Percentiles rank a stretch among this genome's conserved stretches.
phyloP scores from a whole-genome alignment of 1,139 yeast species.

The Entelexis sorbosivorans region DNA sequence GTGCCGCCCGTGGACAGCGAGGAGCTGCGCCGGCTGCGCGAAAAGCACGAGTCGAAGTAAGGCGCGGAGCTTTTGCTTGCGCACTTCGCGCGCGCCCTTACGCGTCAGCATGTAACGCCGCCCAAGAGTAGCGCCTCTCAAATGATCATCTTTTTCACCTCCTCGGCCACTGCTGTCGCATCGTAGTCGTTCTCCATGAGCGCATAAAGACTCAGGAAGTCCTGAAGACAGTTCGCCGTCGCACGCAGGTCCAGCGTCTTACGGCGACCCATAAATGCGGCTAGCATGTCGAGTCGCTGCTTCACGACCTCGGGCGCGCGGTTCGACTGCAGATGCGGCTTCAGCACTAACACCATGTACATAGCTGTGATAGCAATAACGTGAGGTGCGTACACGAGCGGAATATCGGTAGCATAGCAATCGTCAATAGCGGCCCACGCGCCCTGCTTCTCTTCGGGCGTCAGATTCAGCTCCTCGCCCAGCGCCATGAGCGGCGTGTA shows the following conservation, averaged over 20 bases:
- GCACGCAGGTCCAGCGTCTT: slow-evolving; percentile 12
- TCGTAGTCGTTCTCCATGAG: slow-evolving; percentile 6
- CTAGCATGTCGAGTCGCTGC: slow-evolving; percentile 15
- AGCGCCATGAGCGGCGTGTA: slow-evolving; percentile 64
- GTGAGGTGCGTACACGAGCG: slow-evolving; percentile 77
- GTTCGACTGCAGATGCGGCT: slow-evolving; percentile 29
- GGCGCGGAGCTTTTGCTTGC: too few species aligned
- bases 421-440: slow-evolving; percentile 88
- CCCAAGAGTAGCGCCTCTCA: too few species aligned
- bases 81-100: too few species aligned
- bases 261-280: slow-evolving; percentile 13
- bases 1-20: slow-evolving; percentile 80
- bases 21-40: slow-evolving; percentile 58
- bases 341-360: slow-evolving; percentile 56
- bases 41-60: slow-evolving; percentile 39
- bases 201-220: slow-evolving; percentile 19
- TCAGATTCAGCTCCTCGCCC: slow-evolving; percentile 32
- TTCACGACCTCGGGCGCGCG: slow-evolving; percentile 17
- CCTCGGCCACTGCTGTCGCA: slow-evolving; percentile 10
- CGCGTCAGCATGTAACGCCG: too few species aligned
- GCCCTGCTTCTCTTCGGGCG: slow-evolving; percentile 67
- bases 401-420: slow-evolving; percentile 77
- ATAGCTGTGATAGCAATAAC: slow-evolving; percentile 78
- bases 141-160: slow-evolving; percentile 8
- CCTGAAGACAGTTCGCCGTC: slow-evolving; percentile 18